Percentiles rank a stretch among this genome's conserved stretches.
These are phyloP conservation scores for Colletotrichum gigasporum DNA, from an alignment of 2,329 filamentous ascomycete genomes.

Conservation along the genomic window DNA sequence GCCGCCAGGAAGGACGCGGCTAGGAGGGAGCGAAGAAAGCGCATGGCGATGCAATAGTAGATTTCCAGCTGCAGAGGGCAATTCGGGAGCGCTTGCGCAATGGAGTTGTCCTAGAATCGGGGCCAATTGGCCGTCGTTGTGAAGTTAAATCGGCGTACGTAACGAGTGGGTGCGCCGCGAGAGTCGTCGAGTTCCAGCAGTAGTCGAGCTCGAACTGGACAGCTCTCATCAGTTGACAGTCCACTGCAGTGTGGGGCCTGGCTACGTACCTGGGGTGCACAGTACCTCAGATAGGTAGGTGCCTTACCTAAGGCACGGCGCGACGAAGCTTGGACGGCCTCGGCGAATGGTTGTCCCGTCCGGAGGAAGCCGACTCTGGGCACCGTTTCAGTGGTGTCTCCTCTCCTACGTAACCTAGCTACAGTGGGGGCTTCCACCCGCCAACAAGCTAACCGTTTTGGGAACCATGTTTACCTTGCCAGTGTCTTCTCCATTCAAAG, in stretches of 20 bases:
- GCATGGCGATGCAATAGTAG: conserved; percentile 65
- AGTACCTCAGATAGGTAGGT: no score
- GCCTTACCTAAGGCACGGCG: no score
- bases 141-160: conserved; percentile 27
- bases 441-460: conserved; percentile 28
- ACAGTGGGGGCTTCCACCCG: background rate
- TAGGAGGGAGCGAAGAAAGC: conserved; percentile 70
- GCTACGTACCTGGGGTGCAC: no score
- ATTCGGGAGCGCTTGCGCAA: conserved; percentile 35
- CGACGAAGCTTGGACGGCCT: background rate
- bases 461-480: conserved; percentile 43
- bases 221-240: conserved; percentile 26
- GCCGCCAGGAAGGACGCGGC: conserved; percentile 70
- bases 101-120: background rate
- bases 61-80: background rate
- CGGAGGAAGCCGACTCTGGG: no score
- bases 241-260: conserved; percentile 16
- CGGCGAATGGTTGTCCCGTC: background rate
- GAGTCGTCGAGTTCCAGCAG: background rate
- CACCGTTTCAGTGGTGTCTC: no score
- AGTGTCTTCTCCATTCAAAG: background rate
- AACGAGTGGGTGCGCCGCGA: conserved; percentile 8
- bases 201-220: conserved; percentile 23
- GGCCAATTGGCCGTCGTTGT: conserved; percentile 25
- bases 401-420: no score